Percentiles rank a stretch among this genome's conserved stretches.
These are phyloP conservation scores for Ophiostoma tasmaniense DNA, from an alignment of 2,329 filamentous ascomycete genomes.

Conservation along the genomic window DNA sequence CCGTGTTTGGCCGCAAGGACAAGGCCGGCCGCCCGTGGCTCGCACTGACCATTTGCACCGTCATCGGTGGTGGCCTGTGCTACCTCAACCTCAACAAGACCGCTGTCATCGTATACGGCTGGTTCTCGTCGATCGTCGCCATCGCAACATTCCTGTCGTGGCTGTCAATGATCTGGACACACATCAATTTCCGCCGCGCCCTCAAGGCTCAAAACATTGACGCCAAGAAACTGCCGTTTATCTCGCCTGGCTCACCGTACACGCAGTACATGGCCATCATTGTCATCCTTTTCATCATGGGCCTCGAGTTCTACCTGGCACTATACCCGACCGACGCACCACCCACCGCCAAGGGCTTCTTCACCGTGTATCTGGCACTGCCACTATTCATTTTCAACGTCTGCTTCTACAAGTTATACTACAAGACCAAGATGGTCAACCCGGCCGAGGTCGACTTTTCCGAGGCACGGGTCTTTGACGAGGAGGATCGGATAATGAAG, in stretches of 20 bases:
- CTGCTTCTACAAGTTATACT: neutral
- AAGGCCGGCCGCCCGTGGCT: neutral
- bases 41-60: neutral
- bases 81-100: conserved; percentile 1
- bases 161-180: neutral
- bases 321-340: neutral
- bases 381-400: neutral
- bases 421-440: conserved; percentile 2
- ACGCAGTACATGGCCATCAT: neutral
- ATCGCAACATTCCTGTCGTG: neutral
- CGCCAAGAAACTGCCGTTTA: neutral
- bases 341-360: neutral
- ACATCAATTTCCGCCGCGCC: neutral
- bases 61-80: neutral
- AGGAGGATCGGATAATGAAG: neutral
- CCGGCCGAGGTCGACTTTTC: neutral
- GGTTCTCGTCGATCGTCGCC: neutral
- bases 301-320: neutral
- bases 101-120: neutral
- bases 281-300: neutral
- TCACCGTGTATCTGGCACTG: neutral
- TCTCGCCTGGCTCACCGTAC: neutral
- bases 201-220: neutral
- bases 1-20: neutral
- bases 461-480: neutral